Evolutionary conservation across 495 filamentous ascomycete genomes (phyloP), one percentile per base, ranked within the genome.

Genomic region (Melanomma pulvis-pyrius): DNA sequence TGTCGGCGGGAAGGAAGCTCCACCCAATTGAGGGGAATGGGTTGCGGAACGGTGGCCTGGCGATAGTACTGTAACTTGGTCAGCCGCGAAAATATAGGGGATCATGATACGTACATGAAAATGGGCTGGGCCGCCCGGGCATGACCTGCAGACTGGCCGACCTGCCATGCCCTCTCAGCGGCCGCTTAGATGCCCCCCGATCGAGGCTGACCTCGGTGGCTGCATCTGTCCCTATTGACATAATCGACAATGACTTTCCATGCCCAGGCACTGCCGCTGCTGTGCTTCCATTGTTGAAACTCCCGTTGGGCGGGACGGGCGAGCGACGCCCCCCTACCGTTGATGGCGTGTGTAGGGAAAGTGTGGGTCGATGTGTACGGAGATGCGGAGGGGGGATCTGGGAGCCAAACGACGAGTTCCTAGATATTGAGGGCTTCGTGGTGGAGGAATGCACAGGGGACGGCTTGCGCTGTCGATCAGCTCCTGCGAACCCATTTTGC

Each of bases 201-300:
- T 75, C 68, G 73, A 80, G 78, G 58, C 74, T 71, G 46, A 71
- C 65, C 48, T 73, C 67, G 8, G 79, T 80, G 28, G 74, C 75
- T 57, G 89, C 84, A 58, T 87, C 86, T 52, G 84, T 87, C 17
- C 91, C 91, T 67, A 98, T 84, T 5, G 94, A 98, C 22, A 97
- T 86, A 66, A 98, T 98, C n/a, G 94, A 97, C 30, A 98, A 84
- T 0, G 93, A 97, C 73, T 93, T 78, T 64, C 87, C 84, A 74
- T 91, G 88, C 67, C n/a, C n/a, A n/a, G 80, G 83, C 55, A 85
- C 79, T 17, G 70, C 71, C 51, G 71, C 49, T 17, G 63, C 50
- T 32, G 63, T 32, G 29, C 51, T 51, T 39, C 63, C 71, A 62
- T 67, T 57, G 24, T 58, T 36, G 48, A 60, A 47, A 13, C 26